A percentile compares a stretch with the other conserved stretches of the same genome.
Evolutionary conservation across 2,329 filamentous ascomycete species (phyloP).

Genomic region (Fusarium humuli): DNA sequence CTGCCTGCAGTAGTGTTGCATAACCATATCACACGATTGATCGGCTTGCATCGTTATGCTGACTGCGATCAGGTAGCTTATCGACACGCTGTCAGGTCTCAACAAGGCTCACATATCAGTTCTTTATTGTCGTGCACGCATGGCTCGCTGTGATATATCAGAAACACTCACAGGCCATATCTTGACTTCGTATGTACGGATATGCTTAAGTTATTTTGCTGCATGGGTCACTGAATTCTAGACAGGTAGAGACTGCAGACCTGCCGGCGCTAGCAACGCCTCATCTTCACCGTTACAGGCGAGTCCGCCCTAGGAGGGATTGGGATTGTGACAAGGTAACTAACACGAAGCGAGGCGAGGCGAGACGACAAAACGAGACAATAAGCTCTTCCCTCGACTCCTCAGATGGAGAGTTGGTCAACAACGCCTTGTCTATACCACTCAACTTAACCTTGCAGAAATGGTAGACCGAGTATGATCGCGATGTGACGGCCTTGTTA

Average conservation of each 20-base stretch:
- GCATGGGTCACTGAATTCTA: neutral
- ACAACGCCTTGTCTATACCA: neutral
- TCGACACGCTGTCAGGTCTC: slow-evolving; percentile 8
- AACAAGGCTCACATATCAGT: slow-evolving; percentile 11
- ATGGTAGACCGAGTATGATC: neutral
- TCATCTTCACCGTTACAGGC: slow-evolving; percentile 38
- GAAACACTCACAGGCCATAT: neutral
- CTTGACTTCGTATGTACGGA: slow-evolving; percentile 8
- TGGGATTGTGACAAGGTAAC: neutral
- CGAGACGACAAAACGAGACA: slow-evolving; percentile 2
- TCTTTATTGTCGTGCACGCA: neutral
- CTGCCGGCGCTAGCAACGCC: slow-evolving; percentile 42
- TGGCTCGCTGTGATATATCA: slow-evolving; percentile 13
- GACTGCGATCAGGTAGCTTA: neutral
- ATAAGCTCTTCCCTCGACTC: neutral
- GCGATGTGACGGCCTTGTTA: neutral
- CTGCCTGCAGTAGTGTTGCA: slow-evolving; percentile 4
- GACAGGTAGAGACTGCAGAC: slow-evolving; percentile 1
- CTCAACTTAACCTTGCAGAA: neutral
- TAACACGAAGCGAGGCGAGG: slow-evolving; percentile 8
- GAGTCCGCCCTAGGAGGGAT: slow-evolving; percentile 24
- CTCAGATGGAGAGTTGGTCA: neutral
- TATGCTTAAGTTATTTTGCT: neutral
- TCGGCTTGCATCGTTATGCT: slow-evolving; percentile 4
- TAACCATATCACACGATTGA: slow-evolving; percentile 6